These are phyloP conservation scores for Debaryomyces nepalensis DNA, from an alignment of 1,139 yeast species.

Conservation along the genomic window DNA sequence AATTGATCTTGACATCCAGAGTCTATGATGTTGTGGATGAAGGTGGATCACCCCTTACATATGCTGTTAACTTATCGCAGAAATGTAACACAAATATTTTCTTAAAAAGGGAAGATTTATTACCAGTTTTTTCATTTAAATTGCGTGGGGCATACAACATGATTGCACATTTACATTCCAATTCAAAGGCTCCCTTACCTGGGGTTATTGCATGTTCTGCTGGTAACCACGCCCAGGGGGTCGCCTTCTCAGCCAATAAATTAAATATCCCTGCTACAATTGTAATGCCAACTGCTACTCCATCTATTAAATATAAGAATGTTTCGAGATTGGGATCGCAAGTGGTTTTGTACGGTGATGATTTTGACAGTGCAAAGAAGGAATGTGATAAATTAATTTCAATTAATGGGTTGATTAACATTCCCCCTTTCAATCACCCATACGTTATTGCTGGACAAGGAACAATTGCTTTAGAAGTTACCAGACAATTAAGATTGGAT, in stretches of 20 bases:
- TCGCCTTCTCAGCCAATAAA: slow-evolving; percentile 86
- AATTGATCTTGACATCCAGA: slow-evolving; percentile 84
- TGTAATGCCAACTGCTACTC: slow-evolving; percentile 98
- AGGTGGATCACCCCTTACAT: slow-evolving; percentile 79
- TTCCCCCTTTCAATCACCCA: slow-evolving; percentile 98
- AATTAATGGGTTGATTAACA: slow-evolving; percentile 77
- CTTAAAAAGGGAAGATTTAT: slow-evolving; percentile 87
- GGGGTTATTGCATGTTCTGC: slow-evolving; percentile 99
- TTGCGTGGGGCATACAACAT: slow-evolving; percentile 96
- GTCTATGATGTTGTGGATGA: slow-evolving; percentile 89
- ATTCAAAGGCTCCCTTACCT: slow-evolving; percentile 62
- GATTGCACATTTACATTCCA: slow-evolving; percentile 79
- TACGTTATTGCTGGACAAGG: slow-evolving; percentile 99
- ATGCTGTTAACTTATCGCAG: slow-evolving; percentile 76
- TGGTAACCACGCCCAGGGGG: slow-evolving; percentile 99
- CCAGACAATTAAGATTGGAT: slow-evolving; percentile 81
- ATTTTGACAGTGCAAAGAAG: slow-evolving; percentile 88
- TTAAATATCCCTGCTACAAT: slow-evolving; percentile 91
- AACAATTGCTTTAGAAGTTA: slow-evolving; percentile 89
- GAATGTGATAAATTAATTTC: slow-evolving; percentile 78
- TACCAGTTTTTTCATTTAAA: slow-evolving; percentile 95
- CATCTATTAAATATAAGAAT: slow-evolving; percentile 88
- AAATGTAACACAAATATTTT: slow-evolving; percentile 72
- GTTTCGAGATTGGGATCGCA: slow-evolving; percentile 92
- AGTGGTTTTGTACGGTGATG: slow-evolving; percentile 91